Evolutionary conservation across 495 filamentous ascomycete species (phyloP), one percentile per base, ranked within the genome.

Genomic region (Cercophora newfieldiana): DNA sequence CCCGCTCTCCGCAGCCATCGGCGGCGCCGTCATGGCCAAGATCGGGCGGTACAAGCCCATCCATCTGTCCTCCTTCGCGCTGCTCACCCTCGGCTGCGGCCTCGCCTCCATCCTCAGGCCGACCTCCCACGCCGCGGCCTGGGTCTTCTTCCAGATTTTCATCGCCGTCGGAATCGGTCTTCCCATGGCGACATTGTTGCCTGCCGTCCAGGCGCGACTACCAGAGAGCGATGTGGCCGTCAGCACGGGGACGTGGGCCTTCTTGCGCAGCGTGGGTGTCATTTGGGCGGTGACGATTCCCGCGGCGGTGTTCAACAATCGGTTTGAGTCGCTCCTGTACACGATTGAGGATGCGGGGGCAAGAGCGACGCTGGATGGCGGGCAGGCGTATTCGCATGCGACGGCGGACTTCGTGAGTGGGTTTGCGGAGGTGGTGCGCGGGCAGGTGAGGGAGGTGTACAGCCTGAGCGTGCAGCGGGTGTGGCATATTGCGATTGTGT

Each of bases 281-380:
- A 76, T 86, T 26, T 85, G 83, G 83, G 84, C 79, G 2, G 77
- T 83, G 0, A 68, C 83, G 0, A 76, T 87, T 33, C 80, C 85
- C 6, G 72, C 78, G 0, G 77, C 79, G 2, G 75, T 86, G 12
- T 86, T 87, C 73, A 84, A 85, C 69, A 77, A 73, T 53, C 75
- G 69, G 12, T 71, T 76, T 18, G 66, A 68, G 26, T 22, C 63
- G 31, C 60, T 75, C 18, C 47, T 51, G 3, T 14, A 19, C 10
- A 25, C 28, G 1, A 69, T 81, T 29, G 68, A 30, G 0, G 72
- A 80, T 50, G 19, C 65, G 0, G 70, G 28, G 8, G 73, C 66
- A 10, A 63, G 71, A 19, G 53, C 28, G 6, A 24, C 63, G 25
- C 37, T 76, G 24, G 66, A 29, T 8, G 66, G 65, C 0, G 77